These are phyloP conservation scores for Fusarium brevicatenulatum DNA, from an alignment of 2,329 filamentous ascomycete species.

Conservation along the genomic window DNA sequence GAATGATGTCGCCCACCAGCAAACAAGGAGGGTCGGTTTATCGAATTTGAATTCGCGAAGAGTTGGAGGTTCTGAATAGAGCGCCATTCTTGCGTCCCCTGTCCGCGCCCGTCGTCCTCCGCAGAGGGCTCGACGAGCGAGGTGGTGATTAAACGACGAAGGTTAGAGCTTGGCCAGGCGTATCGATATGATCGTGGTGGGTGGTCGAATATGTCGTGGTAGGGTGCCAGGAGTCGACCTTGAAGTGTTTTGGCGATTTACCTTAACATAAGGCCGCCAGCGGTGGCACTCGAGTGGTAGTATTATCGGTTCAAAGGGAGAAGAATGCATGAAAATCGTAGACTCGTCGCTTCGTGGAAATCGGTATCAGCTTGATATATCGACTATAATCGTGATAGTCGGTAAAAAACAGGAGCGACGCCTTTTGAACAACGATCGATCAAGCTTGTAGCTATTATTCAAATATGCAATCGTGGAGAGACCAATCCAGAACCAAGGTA, in stretches of 20 bases:
- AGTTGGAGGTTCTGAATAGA: conserved; percentile 66
- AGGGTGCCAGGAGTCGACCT: conserved; percentile 11
- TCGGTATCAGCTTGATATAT: not conserved
- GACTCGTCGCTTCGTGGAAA: not conserved
- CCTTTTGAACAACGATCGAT: conserved; percentile 6
- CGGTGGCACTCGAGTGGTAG: conserved; percentile 32
- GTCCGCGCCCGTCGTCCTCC: conserved; percentile 69
- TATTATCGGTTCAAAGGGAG: conserved; percentile 21
- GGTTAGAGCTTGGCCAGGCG: conserved; percentile 22
- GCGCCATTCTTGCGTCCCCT: conserved; percentile 56
- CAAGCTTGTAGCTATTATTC: not conserved
- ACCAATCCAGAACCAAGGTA: not conserved
- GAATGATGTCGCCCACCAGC: conserved; percentile 93
- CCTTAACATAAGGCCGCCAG: conserved; percentile 38
- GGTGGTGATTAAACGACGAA: conserved; percentile 35
- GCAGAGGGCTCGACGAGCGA: conserved; percentile 68
- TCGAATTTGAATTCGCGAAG: conserved; percentile 63
- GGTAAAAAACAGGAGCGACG: not conserved
- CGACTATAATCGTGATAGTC: not conserved
- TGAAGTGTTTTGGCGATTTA: conserved; percentile 28
- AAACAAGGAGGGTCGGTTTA: conserved; percentile 93
- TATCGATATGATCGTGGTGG: conserved; percentile 6
- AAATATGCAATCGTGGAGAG: conserved; percentile 14
- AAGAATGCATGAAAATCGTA: conserved; percentile 43
- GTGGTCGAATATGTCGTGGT: conserved; percentile 20